Evolutionary conservation across 495 filamentous ascomycete genomes (phyloP).

Genomic region (Sabuloglossum arenarium): DNA sequence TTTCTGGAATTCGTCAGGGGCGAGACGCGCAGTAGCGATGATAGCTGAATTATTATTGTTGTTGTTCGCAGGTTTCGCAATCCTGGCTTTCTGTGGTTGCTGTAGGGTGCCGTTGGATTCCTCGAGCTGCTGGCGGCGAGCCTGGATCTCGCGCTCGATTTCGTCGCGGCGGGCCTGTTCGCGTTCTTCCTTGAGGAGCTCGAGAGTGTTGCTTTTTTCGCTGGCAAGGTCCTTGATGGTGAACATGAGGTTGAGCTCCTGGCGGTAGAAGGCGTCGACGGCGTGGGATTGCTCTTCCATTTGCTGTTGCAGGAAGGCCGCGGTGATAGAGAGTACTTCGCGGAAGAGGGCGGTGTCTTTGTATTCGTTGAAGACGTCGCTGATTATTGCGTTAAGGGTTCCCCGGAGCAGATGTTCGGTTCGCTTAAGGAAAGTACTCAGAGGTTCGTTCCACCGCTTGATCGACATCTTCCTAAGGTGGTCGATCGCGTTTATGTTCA

Average conservation of each 20-base stretch:
- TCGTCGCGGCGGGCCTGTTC: conserved; percentile 1
- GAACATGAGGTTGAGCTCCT: background rate
- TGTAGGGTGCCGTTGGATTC: background rate
- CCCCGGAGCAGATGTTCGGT: background rate
- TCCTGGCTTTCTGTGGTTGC: background rate
- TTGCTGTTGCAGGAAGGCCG: background rate
- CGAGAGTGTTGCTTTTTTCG: background rate
- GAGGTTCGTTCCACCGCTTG: background rate
- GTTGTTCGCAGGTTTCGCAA: background rate
- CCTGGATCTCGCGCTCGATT: background rate
- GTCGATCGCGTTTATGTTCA: background rate
- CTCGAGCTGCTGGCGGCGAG: background rate
- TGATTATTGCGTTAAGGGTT: background rate
- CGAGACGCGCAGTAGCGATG: background rate
- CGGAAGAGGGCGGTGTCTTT: background rate
- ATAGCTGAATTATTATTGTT: no score
- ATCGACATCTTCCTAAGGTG: background rate
- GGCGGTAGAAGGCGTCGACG: background rate
- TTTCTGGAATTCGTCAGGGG: background rate
- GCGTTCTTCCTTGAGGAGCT: background rate
- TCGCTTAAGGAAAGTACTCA: background rate
- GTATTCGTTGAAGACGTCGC: background rate
- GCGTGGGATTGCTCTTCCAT: background rate
- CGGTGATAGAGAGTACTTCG: background rate
- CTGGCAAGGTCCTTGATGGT: background rate